Conservation (phyloP, 495 filamentous ascomycete species). For the Chaetomidium leptoderma region DNA sequence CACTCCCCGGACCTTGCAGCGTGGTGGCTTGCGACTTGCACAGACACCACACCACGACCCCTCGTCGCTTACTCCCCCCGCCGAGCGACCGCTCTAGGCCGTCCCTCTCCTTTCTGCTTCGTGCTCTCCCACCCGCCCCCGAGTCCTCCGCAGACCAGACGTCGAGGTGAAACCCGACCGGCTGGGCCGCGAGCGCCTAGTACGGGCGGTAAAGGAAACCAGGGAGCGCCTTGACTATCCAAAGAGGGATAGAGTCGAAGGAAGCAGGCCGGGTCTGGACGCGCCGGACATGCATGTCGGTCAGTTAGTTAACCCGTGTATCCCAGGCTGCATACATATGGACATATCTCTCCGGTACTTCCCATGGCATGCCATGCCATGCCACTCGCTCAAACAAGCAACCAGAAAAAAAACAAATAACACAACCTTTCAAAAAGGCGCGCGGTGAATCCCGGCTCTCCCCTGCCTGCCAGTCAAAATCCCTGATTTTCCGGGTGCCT, state of each 20-base stretch:
- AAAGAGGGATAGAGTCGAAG: no score
- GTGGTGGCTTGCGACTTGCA: neutral
- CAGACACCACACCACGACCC: neutral
- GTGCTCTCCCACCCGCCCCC: neutral
- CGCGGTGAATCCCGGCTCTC: constrained; percentile 10
- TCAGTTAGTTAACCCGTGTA: no score
- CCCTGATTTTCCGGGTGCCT: neutral
- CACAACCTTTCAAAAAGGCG: neutral
- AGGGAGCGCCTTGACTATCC: no score
- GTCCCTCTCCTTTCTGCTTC: neutral
- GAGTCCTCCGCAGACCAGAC: no score
- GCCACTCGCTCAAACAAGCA: neutral
- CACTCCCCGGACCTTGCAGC: no score
- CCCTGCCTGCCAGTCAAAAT: neutral
- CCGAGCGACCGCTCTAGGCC: neutral
- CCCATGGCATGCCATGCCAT: neutral
- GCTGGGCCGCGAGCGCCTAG: no score
- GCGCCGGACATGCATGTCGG: no score
- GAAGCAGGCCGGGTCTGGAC: no score
- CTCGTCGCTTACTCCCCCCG: neutral
- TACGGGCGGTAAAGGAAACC: no score
- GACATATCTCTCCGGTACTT: no score
- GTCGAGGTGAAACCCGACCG: no score
- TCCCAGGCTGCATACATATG: no score
- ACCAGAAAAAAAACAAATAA: neutral